Evolutionary conservation across 1,284 basidiomycete species (phyloP), one percentile per base, ranked within the genome.

Genomic region (Ganoderma meredithae): DNA sequence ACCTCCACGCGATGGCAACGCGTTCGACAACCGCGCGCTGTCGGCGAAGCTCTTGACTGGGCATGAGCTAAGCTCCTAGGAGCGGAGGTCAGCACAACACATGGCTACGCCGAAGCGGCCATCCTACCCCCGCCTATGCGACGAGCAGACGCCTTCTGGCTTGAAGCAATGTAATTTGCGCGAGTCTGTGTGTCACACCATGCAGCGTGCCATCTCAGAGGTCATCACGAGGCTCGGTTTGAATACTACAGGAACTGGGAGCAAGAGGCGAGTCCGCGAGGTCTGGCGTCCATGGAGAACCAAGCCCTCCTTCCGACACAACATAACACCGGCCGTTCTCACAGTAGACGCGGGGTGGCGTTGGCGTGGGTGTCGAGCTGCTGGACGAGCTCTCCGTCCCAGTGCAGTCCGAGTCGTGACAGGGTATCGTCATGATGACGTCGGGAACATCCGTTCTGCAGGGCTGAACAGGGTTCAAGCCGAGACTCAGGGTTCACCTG

Each of bases 251-350:
- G 52, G 55, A 33, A 58, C 19, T 22, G 7, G n/a, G 55, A 36
- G 55, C 31, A 19, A 33, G 19, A n/a, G 36, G n/a, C 33, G 17
- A n/a, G 33, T 58, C 36, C 55, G 36, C 55, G 39, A 58, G 55
- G 55, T 39, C 55, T 58, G 55, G 55, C 22, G 55, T 58, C 55
- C 55, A 58, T 39, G 31, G 36, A 6, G 33, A 47, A 33, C 52
- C 41, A 52, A 58, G 58, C 40, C 62, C 65, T 27, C 47, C 59
- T 10, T 61, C 64, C 17, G 64, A 39, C 9, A 61, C 25, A 12
- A 25, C 36, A 22, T 62, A 66, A 12, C 65, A 66, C 36, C 43
- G 60, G 27, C 40, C 27, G 36, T 52, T 59, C 36, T 62, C 53
- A 36, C 65, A 66, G 31, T 33, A 31, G 19, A 66, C 33, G 9